Evolutionary conservation across 345 rosid genomes (phyloP).

Genomic region (Punica granatum): DNA sequence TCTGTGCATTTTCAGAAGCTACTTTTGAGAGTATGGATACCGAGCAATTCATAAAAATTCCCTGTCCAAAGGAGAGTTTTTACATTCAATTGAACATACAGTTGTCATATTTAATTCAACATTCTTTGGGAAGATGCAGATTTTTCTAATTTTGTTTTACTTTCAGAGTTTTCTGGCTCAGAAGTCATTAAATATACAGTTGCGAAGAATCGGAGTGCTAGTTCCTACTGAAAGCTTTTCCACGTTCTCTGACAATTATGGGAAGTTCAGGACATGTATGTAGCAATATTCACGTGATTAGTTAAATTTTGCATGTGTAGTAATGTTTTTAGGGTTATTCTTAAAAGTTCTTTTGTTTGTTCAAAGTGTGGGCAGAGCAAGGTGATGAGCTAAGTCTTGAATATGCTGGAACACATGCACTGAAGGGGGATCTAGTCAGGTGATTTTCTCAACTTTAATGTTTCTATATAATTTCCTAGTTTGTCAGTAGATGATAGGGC

Average conservation of each 20-base stretch:
- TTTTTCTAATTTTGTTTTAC: neutral
- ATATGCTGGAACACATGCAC: conserved; percentile 89
- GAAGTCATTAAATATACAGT: conserved; percentile 58
- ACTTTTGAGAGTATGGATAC: neutral
- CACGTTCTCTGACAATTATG: conserved; percentile 50
- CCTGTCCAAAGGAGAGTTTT: neutral
- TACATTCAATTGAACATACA: no score
- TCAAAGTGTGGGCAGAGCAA: conserved; percentile 95
- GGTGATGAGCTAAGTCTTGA: conserved; percentile 95
- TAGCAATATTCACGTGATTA: neutral
- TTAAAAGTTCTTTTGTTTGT: conserved; percentile 4
- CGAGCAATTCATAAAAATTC: neutral
- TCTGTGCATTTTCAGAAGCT: neutral
- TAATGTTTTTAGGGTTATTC: conserved; percentile 8
- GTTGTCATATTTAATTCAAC: no score
- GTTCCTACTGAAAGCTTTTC: conserved; percentile 55
- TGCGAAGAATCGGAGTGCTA: conserved; percentile 56
- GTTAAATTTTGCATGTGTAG: neutral
- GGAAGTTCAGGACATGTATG: conserved; percentile 70
- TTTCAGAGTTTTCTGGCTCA: conserved; percentile 76
- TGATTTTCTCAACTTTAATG: conserved; percentile 16
- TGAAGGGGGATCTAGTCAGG: conserved; percentile 97
- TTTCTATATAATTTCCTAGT: neutral
- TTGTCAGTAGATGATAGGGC: neutral
- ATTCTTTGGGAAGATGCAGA: neutral